Evolutionary conservation across 805 yeast genomes (phyloP).

Genomic region (Yarrowia yakushimensis): DNA sequence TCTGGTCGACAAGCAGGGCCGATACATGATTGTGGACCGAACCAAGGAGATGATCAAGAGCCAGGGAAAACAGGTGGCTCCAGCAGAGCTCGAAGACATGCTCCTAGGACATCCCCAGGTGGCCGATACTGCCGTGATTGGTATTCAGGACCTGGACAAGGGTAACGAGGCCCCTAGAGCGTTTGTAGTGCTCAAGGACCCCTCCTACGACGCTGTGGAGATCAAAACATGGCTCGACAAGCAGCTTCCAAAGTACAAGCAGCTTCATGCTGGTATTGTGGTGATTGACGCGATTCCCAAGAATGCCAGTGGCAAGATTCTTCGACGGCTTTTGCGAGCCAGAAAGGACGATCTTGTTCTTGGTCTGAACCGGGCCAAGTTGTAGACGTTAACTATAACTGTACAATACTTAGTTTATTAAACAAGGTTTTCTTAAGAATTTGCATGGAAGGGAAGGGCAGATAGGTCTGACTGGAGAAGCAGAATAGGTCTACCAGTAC

Average conservation of each 20-base stretch:
- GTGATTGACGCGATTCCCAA: slow-evolving; percentile 81
- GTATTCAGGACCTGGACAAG: slow-evolving; percentile 36
- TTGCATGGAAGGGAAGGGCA: no score
- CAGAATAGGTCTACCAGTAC: no score
- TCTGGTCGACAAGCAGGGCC: slow-evolving; percentile 40
- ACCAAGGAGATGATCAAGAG: slow-evolving; percentile 65
- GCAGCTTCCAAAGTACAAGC: slow-evolving; percentile 34
- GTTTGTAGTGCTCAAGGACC: slow-evolving; percentile 29
- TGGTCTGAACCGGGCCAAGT: slow-evolving; percentile 26
- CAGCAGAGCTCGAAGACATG: slow-evolving; percentile 33
- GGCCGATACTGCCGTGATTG: slow-evolving; percentile 32
- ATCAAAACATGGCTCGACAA: slow-evolving; percentile 31
- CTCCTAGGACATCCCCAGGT: slow-evolving; percentile 31
- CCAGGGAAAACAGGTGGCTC: slow-evolving; percentile 34
- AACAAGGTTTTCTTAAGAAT: no score
- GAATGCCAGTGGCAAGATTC: slow-evolving; percentile 87
- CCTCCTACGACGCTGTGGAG: slow-evolving; percentile 15
- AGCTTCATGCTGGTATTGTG: slow-evolving; percentile 44
- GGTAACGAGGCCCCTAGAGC: slow-evolving; percentile 34
- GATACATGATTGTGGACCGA: slow-evolving; percentile 51
- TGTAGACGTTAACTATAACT: no score
- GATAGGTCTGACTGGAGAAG: no score
- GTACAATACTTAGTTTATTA: no score
- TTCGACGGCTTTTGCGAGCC: slow-evolving; percentile 83
- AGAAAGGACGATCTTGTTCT: slow-evolving; percentile 29